phyloP scores from a whole-genome alignment of 129 eudicot genomes.

The Helichrysum umbraculigerum region DNA sequence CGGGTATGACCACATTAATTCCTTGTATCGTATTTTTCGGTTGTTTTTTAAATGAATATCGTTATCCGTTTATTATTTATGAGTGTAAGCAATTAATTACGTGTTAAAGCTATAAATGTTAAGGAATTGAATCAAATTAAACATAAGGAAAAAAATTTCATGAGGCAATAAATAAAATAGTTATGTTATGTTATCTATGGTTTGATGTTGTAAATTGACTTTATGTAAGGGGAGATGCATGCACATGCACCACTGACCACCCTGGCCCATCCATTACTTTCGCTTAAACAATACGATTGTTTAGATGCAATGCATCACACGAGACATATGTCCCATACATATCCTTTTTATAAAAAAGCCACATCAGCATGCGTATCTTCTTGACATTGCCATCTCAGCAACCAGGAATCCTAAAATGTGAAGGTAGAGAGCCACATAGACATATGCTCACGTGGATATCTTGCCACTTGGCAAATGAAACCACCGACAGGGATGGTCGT shows the following conservation, averaged over 20 bases:
- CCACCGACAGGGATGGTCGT: not conserved
- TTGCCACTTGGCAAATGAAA: not conserved
- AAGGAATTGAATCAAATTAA: no score
- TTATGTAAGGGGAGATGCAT: conserved; percentile 8
- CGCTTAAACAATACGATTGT: conserved; percentile 11
- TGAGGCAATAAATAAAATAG: no score
- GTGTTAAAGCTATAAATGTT: no score
- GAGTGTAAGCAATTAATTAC: no score
- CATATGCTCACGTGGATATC: conserved; percentile 16
- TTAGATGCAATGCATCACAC: conserved; percentile 21
- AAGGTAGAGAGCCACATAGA: conserved; percentile 2
- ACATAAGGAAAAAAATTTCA: no score
- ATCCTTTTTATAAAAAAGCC: conserved; percentile 10
- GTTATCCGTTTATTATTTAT: no score
- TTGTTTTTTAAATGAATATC: no score
- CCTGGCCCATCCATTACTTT: not conserved
- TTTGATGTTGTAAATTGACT: conserved; percentile 6
- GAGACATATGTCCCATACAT: not conserved
- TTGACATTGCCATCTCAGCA: conserved; percentile 32
- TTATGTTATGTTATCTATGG: not conserved
- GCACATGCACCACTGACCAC: conserved; percentile 10
- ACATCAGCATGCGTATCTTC: conserved; percentile 14
- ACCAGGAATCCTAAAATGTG: conserved; percentile 9
- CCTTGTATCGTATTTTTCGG: no score
- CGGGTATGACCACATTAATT: no score